Evolutionary conservation across 176 grass and related monocot genomes (phyloP), one percentile per base, ranked within the genome.

Genomic region (Musa itinerans): DNA sequence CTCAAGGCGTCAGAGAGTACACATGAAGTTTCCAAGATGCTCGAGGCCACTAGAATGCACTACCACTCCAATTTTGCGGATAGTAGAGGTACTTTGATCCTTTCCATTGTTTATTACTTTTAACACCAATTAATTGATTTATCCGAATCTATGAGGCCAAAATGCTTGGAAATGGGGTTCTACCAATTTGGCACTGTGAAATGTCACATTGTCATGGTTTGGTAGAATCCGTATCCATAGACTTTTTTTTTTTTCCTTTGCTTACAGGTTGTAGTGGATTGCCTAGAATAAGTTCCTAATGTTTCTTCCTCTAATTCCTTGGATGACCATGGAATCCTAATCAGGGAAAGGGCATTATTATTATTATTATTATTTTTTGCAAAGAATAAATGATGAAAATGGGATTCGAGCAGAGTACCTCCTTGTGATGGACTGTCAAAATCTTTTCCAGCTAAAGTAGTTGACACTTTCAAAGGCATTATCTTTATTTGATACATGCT

Each of bases 61-160:
- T 99, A 99, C 56, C 95, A 99, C 85, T 99, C 95, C 72, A 99
- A 94, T 84, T 99, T 94, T 67, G 86, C 75, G 11, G 88, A 99
- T 76, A 91, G 81, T 24, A 78, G 90, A 91, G 90, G 93, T 99
- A 76, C 62, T 58, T 25, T 54, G 10, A 64, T 76, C 72, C 69
- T 73, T 70, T 57, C n/a, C 16, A 2, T 53, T 61, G 71, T 43
- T 25, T 80, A 17, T 69, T 3, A 10, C 50, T 50, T 43, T 3
- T 9, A 49, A 50, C 27, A 9, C 29, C 15, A 43, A 50, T 26
- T 13, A 9, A 65, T 65, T 29, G 21, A 8, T 19, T 5, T 2
- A 11, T n/a, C 58, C n/a, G 8, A 3, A 20, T 63, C 15, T 63
- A 20, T 24, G 27, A 6, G 4, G 34, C 34, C 4, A 43, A 43